Conservation (phyloP, 345 rosid genomes). For the Acer yangbiense region DNA sequence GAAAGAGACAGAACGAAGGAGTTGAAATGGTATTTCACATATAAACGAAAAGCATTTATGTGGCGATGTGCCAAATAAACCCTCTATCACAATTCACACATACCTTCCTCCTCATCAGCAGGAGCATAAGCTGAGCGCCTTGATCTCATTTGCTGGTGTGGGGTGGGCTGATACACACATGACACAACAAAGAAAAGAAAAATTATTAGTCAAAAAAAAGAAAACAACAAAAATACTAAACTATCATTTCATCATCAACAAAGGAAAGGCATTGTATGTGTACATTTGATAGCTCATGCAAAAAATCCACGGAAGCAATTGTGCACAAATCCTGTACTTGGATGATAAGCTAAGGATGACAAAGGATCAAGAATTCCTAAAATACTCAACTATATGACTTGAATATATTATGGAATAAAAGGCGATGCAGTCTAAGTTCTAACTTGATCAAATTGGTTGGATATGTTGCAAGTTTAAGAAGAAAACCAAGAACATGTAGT, state of each 20-base stretch:
- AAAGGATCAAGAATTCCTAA: not conserved
- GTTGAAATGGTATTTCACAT: not conserved
- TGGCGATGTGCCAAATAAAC: not conserved
- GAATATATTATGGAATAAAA: not conserved
- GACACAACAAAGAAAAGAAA: not conserved
- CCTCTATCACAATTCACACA: not conserved
- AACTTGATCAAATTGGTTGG: not conserved
- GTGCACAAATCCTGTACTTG: not conserved
- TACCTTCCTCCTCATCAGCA: slow-evolving; percentile 57
- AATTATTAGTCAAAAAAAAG: not conserved
- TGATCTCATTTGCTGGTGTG: slow-evolving; percentile 68
- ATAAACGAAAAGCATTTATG: not conserved
- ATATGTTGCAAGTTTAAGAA: not conserved
- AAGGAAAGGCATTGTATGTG: not conserved
- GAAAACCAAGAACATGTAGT: not conserved
- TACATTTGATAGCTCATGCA: not conserved
- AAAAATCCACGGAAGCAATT: not conserved
- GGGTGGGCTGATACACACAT: slow-evolving; percentile 56
- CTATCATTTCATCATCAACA: not conserved
- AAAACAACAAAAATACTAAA: not conserved
- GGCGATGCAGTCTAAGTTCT: not conserved
- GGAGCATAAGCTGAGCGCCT: slow-evolving; percentile 82
- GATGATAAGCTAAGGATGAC: not conserved
- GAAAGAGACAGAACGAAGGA: not conserved
- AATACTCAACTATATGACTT: not conserved